phyloP scores from a whole-genome alignment of 306 rosid species.

The Quercus engelmannii region DNA sequence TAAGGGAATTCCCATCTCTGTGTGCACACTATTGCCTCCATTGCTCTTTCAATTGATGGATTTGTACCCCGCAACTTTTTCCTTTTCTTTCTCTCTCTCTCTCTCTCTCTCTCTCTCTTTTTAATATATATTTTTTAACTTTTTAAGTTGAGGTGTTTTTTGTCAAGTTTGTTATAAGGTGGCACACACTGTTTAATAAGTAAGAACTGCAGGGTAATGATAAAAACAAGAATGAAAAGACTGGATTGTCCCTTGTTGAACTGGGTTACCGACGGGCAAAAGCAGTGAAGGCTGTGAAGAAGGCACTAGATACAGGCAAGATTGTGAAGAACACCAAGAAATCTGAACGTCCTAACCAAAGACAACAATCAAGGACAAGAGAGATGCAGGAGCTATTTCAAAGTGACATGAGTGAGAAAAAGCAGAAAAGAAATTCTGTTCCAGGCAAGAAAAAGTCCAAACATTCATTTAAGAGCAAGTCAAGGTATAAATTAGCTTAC shows the following conservation, averaged over 20 bases:
- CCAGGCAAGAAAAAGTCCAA: conserved; percentile 56
- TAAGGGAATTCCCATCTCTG: not conserved
- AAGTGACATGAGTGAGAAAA: conserved; percentile 76
- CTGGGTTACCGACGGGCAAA: conserved; percentile 89
- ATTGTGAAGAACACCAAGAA: conserved; percentile 48
- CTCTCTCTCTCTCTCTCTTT: too few relatives aligned
- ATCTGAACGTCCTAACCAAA: conserved; percentile 39
- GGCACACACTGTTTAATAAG: not conserved
- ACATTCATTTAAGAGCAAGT: conserved; percentile 83
- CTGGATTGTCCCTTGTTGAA: conserved; percentile 71
- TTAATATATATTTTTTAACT: not conserved
- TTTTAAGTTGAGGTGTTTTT: not conserved
- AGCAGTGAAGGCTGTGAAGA: conserved; percentile 80
- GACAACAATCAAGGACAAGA: conserved; percentile 63
- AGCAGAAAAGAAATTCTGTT: conserved; percentile 51
- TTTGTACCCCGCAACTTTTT: not conserved
- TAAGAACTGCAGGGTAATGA: conserved; percentile 49
- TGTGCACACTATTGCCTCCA: not conserved
- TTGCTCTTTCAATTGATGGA: not conserved
- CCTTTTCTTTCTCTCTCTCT: not conserved
- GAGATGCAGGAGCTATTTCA: conserved; percentile 88
- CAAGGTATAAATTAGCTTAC: conserved; percentile 55
- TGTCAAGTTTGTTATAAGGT: not conserved
- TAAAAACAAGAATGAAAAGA: conserved; percentile 47
- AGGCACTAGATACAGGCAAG: conserved; percentile 83